phyloP scores from a whole-genome alignment of 345 rosid species.

The sweet orange (Citrus sinensis) region DNA sequence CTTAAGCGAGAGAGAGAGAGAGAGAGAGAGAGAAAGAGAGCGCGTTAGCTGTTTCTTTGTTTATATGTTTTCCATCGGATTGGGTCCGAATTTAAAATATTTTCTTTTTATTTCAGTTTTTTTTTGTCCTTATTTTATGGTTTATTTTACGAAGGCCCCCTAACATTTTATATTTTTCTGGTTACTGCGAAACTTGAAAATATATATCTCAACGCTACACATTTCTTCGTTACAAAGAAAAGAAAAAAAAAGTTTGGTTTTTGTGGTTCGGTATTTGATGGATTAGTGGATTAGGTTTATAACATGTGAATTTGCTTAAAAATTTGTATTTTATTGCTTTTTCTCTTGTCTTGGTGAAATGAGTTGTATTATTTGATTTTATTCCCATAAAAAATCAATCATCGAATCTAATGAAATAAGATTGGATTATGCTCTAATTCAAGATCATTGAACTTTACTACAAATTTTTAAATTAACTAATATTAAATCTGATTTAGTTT shows the following conservation, averaged over 20 bases:
- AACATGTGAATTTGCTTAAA: too few species aligned
- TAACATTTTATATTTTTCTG: background rate
- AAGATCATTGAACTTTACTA: background rate
- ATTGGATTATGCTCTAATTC: background rate
- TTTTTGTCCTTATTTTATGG: background rate
- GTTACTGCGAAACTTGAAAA: background rate
- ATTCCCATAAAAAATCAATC: background rate
- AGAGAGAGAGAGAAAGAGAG: slow-evolving; percentile 1
- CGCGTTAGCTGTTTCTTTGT: slow-evolving; percentile 19
- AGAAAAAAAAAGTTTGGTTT: too few species aligned
- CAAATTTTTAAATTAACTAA: background rate
- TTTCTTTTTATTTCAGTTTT: background rate
- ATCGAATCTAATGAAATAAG: background rate
- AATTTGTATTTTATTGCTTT: too few species aligned
- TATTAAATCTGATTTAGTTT: background rate
- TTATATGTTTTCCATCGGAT: slow-evolving; percentile 7
- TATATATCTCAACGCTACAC: background rate
- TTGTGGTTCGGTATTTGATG: too few species aligned
- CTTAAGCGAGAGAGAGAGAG: background rate
- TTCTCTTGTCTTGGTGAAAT: background rate
- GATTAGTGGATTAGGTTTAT: too few species aligned
- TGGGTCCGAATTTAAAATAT: background rate
- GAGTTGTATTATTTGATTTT: too few species aligned
- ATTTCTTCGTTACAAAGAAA: too few species aligned
- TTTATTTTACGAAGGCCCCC: background rate